phyloP scores from a whole-genome alignment of 1,284 basidiomycete genomes.

The Irpex sp. region DNA sequence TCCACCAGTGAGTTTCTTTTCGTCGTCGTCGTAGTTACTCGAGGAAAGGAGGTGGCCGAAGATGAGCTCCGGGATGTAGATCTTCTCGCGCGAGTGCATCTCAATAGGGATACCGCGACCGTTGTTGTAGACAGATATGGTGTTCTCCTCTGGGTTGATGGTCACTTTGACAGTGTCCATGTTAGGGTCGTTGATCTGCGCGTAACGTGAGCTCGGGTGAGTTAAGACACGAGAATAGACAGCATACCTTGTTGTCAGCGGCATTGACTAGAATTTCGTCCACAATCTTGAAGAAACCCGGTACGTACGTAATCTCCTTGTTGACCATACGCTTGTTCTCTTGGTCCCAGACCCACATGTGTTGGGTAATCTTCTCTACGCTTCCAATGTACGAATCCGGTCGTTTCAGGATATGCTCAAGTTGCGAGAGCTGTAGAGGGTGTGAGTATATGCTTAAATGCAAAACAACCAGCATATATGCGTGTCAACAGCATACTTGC shows the following conservation, averaged over 20 bases:
- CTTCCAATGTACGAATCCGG: conserved; percentile 99
- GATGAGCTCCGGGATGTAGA: conserved; percentile 97
- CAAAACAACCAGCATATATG: conserved; percentile 2
- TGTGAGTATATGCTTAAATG: conserved; percentile 1
- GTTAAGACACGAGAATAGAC: not conserved
- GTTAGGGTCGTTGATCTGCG: conserved; percentile 80
- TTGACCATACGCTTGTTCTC: conserved; percentile 78
- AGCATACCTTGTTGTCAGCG: conserved; percentile 92
- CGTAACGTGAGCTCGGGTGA: not conserved
- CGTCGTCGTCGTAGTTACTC: conserved; percentile 98
- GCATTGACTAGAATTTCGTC: conserved; percentile 99
- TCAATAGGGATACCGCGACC: conserved; percentile 97
- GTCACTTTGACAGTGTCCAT: conserved; percentile 91
- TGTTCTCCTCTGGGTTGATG: conserved; percentile 82
- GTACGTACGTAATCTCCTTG: conserved; percentile 88
- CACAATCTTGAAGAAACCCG: conserved; percentile 99
- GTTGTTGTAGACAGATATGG: conserved; percentile 95
- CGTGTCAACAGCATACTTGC: conserved; percentile 36
- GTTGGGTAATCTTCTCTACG: conserved; percentile 79
- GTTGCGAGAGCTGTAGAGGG: conserved; percentile 77
- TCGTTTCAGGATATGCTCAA: conserved; percentile 95
- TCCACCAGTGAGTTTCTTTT: conserved; percentile 98
- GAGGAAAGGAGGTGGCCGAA: conserved; percentile 96
- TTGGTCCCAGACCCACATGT: conserved; percentile 90
- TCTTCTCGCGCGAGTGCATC: conserved; percentile 90